These are phyloP conservation scores for Flammula alnicola DNA, from an alignment of 1,284 basidiomycete species.

Conservation along the genomic window DNA sequence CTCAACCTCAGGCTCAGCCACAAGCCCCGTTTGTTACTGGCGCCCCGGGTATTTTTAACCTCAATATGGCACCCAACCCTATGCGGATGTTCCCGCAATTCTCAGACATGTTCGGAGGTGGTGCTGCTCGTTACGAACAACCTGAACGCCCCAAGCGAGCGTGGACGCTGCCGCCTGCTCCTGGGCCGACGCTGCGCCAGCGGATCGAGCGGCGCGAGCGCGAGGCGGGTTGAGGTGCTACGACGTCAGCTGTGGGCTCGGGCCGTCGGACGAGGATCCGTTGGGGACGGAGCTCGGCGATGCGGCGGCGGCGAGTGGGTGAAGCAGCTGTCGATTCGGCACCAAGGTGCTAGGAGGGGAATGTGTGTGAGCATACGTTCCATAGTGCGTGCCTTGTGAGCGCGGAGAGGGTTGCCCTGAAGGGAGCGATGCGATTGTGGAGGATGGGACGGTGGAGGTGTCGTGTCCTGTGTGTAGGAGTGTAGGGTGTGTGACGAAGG, in stretches of 20 bases:
- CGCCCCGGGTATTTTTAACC: too few relatives aligned
- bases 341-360: slow-evolving; percentile 24
- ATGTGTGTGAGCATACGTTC: slow-evolving; percentile 66
- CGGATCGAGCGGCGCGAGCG: slow-evolving; percentile 70
- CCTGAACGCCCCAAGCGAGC: slow-evolving; percentile 31
- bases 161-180: slow-evolving; percentile 58
- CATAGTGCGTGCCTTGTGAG: slow-evolving; percentile 76
- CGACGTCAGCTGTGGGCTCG: slow-evolving; percentile 72
- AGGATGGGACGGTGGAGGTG: slow-evolving; percentile 50
- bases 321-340: slow-evolving; percentile 52
- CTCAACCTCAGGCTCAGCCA: background rate
- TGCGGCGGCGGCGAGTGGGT: slow-evolving; percentile 34
- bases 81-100: slow-evolving; percentile 2
- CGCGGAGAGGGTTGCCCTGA: slow-evolving; percentile 68
- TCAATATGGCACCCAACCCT: too few relatives aligned
- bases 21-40: background rate
- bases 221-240: slow-evolving; percentile 68
- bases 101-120: slow-evolving; percentile 11
- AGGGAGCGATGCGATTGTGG: slow-evolving; percentile 52
- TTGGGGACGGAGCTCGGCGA: slow-evolving; percentile 37
- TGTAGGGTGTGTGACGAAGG: slow-evolving; percentile 56
- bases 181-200: slow-evolving; percentile 69
- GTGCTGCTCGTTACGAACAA: slow-evolving; percentile 2
- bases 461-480: slow-evolving; percentile 71
- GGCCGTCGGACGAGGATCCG: slow-evolving; percentile 78